These are phyloP conservation scores for Cryphonectria parasitica DNA, from an alignment of 2,329 filamentous ascomycete species.

Conservation along the genomic window DNA sequence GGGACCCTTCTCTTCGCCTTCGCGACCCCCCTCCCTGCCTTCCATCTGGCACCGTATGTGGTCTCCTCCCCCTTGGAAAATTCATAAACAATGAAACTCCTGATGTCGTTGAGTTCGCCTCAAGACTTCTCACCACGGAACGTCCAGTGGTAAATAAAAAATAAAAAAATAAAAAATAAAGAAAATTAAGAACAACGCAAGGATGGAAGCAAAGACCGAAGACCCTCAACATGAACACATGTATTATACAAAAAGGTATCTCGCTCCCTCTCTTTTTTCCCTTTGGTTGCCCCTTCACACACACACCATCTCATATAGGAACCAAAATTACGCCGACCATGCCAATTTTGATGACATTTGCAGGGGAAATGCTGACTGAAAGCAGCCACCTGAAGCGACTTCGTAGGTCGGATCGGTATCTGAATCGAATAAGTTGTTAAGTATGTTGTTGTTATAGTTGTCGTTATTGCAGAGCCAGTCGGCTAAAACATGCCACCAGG, in stretches of 20 bases:
- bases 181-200: slow-evolving; percentile 23
- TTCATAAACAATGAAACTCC: slow-evolving; percentile 4
- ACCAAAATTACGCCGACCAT: slow-evolving; percentile 23
- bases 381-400: slow-evolving; percentile 20
- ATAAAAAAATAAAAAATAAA: slow-evolving; percentile 18
- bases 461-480: not conserved
- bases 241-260: slow-evolving; percentile 37
- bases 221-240: slow-evolving; percentile 18
- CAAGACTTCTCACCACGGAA: slow-evolving; percentile 12
- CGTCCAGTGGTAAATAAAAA: slow-evolving; percentile 18
- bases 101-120: not conserved
- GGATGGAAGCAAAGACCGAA: slow-evolving; percentile 9
- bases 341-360: slow-evolving; percentile 14
- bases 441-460: not conserved
- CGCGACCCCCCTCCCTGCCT: not conserved
- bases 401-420: slow-evolving; percentile 7
- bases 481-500: slow-evolving; percentile 42
- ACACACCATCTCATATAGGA: slow-evolving; percentile 30
- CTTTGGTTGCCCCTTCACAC: not conserved
- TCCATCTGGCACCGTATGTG: not conserved
- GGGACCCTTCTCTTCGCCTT: not conserved
- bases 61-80: not conserved
- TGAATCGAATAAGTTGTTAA: not conserved
- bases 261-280: slow-evolving; percentile 35
- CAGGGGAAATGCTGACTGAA: slow-evolving; percentile 16